Evolutionary conservation across 192 early-diverging fungal species (phyloP), one percentile per base, ranked within the genome.

Genomic region (Funneliformis mosseae): DNA sequence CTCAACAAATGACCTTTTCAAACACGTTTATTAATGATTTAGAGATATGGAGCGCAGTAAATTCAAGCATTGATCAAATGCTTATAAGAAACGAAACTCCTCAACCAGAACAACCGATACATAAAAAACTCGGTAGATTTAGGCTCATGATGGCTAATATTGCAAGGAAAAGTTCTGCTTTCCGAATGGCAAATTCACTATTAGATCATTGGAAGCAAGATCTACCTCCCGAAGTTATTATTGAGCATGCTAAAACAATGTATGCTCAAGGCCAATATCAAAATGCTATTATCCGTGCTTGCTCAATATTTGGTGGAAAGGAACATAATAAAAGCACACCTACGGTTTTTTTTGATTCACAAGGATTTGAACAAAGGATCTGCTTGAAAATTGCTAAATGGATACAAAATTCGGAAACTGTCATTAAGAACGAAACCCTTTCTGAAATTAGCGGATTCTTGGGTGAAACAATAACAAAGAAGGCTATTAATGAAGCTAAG

Each of bases 331-430:
- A 48, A 55, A 48, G 11, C 42, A 77, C 5, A 45, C 66, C 8
- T 80, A 74, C 12, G 46, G 79, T 11, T 78, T 14, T 67, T 38
- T 21, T 14, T 74, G 12, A 80, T 5, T 45, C 2, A 25, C 16
- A 21, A 46, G 50, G 18, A 18, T 81, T 87, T 38, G 67, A 76
- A 39, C 77, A 84, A 73, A 83, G 76, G 59, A 81, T 87, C 23
- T 83, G 80, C 46, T 70, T 87, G 38, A 87, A 87, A 12, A 63
- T 87, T 60, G 82, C 85, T 0, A 87, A 87, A 64, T 87, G 85
- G 85, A 82, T 84, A 7, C 78, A 83, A 55, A 75, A 27, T 73
- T 21, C 46, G 5, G 71, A 33, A 28, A 48, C 12, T 14, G 2
- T 6, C 18, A 11, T 73, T 18, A 27, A 23, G 2, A 14, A 28